Evolutionary conservation across 495 filamentous ascomycete species (phyloP).

Genomic region (Hyaloscypha finlandica): DNA sequence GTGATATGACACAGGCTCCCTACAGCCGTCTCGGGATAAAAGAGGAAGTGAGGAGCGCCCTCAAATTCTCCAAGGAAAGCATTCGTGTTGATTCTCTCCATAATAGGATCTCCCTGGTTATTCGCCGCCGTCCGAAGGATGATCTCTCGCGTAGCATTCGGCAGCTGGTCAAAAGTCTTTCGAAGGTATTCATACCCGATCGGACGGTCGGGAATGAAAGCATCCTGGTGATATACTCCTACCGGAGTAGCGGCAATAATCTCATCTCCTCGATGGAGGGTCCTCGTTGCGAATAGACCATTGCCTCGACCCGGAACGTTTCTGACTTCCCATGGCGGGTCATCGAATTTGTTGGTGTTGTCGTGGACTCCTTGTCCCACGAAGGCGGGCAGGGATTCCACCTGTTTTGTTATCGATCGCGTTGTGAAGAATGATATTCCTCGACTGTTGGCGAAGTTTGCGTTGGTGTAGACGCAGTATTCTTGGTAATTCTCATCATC

Average conservation of each 20-base stretch:
- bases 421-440: conserved; percentile 32
- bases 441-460: conserved; percentile 24
- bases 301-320: conserved; percentile 27
- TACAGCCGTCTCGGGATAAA: conserved; percentile 32
- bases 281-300: conserved; percentile 30
- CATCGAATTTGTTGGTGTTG: conserved; percentile 19
- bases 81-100: conserved; percentile 33
- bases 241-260: conserved; percentile 28
- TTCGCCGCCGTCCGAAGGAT: conserved; percentile 18
- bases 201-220: conserved; percentile 20
- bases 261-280: conserved; percentile 24
- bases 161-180: conserved; percentile 28
- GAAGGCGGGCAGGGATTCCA: conserved; percentile 22
- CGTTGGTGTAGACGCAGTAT: conserved; percentile 28
- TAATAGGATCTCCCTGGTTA: conserved; percentile 24
- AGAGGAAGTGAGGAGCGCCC: conserved; percentile 23
- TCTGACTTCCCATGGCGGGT: conserved; percentile 26
- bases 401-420: conserved; percentile 19
- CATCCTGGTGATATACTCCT: conserved; percentile 28
- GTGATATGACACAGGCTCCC: not conserved
- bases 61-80: conserved; percentile 31
- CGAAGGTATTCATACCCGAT: conserved; percentile 23
- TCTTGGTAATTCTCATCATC: conserved; percentile 8
- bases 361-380: conserved; percentile 4
- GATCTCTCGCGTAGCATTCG: conserved; percentile 18